Evolutionary conservation across 805 yeast genomes (phyloP), one percentile per base, ranked within the genome.

Genomic region (Saccharomycopsis fibuligera): DNA sequence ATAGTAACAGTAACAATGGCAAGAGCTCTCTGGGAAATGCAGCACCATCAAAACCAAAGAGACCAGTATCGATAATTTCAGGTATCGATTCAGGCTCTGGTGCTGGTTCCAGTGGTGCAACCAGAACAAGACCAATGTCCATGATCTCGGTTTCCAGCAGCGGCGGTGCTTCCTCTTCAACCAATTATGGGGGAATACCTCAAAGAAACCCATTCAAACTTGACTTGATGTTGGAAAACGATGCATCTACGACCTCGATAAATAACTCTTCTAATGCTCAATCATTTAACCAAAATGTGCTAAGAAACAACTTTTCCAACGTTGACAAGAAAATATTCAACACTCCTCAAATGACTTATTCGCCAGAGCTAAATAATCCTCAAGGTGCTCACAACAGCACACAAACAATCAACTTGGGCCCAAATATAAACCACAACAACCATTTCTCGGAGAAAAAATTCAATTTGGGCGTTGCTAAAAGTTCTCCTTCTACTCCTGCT

Each of bases 251-350:
- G 12, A 38, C 41, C 5, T 37, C 43, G 1, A 47, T 45, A n/a
- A 41, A 47, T 23, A 35, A 19, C 19, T 44, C 51, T 3, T 48
- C 51, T 21, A 33, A 50, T 29, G 23, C 40, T 4, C 51, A 48
- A 33, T 21, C 43, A 2, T 42, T 45, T 37, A 45, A 36, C 25
- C 48, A 49, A 36, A 44, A 44, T 40, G 51, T 46, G 22, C 36
- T 49, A 24, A 41, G 53, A 29, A 51, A 51, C 33, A 42, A 25
- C 27, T 29, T 25, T 27, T 33, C 48, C 5, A 24, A 17, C n/a
- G 43, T 47, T 6, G 54, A 50, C 29, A 50, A 50, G 35, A 50
- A 50, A 30, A 50, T 50, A 10, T 50, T 47, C 43, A 50, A 50
- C 27, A 50, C 54, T 25, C 54, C 54, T 6, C 54, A 47, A 22